Percentiles rank a stretch among this genome's conserved stretches.
Evolutionary conservation across 495 filamentous ascomycete species (phyloP).

Genomic region (Aspergillus hancockii): DNA sequence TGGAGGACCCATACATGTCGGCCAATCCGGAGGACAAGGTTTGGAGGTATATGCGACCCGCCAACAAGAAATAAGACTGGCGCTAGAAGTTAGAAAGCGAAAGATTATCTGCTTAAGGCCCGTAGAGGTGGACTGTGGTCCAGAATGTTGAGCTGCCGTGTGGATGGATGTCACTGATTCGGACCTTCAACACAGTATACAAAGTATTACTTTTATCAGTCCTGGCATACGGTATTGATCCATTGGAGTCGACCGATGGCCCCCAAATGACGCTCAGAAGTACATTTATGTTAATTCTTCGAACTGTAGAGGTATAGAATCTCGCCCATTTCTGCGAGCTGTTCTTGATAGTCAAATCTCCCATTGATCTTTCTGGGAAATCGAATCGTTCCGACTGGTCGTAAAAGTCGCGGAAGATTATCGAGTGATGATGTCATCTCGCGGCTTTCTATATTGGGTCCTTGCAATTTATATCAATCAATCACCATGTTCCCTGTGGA

Average conservation of each 20-base stretch:
- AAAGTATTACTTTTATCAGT: too few species aligned
- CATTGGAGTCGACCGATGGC: neutral
- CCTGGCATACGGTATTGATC: neutral
- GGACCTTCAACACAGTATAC: neutral
- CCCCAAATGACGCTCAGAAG: neutral
- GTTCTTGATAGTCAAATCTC: too few species aligned
- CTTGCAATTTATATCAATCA: too few species aligned
- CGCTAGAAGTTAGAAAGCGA: neutral
- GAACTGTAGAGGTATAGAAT: neutral
- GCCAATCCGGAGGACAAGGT: slow-evolving; percentile 4
- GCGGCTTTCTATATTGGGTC: neutral
- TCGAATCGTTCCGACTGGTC: too few species aligned
- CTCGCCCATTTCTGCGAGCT: too few species aligned
- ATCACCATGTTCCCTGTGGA: neutral
- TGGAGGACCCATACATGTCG: slow-evolving; percentile 7
- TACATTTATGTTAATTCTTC: neutral
- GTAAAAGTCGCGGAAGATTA: neutral
- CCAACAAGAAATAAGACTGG: slow-evolving; percentile 3
- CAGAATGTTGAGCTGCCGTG: neutral
- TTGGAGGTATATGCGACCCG: neutral
- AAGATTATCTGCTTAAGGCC: neutral
- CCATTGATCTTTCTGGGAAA: too few species aligned
- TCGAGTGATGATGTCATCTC: neutral
- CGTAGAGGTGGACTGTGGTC: neutral
- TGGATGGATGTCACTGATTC: neutral